Evolutionary conservation across 495 filamentous ascomycete species (phyloP), one percentile per base, ranked within the genome.

Genomic region (Penicillium flavigenum): DNA sequence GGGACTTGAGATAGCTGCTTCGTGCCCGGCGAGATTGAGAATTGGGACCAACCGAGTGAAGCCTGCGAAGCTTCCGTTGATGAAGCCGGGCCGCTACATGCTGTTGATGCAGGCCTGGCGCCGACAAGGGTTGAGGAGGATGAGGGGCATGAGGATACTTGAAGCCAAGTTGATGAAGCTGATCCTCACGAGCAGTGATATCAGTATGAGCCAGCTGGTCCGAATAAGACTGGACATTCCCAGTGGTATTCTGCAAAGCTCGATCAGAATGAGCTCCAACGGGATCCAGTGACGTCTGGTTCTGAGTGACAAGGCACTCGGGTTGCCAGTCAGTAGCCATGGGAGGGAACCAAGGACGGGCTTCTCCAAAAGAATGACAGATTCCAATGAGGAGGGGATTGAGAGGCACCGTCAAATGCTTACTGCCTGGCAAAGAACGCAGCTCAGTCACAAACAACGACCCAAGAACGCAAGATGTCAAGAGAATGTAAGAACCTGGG

Each of bases 331-430:
- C 72, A 70, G 71, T 66, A 73, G 76, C 75, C 76, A 79, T 79
- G 68, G 56, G 69, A 67, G 70, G 65, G 67, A 57, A 73, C 66
- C 67, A 79, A 76, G 72, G 65, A 72, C 73, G 64, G 63, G 59
- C 66, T 68, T 74, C 72, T 70, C 75, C 61, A 72, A 69, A 80
- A 78, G 73, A 81, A 83, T 81, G 81, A 80, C 70, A 64, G 72
- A 77, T 74, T 74, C 72, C 71, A 73, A 68, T 39, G 64, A 72
- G 63, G 68, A 49, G 63, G 59, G 50, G 57, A 53, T 64, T 69
- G 72, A 71, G 66, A 67, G 55, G 62, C 67, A 64, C 71, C 67
- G 66, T 63, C 66, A 68, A 73, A 75, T 75, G 70, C 68, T 73
- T 72, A 63, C 72, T 70, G 69, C 64, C 74, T 68, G 68, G 68